Conservation (phyloP, 2,329 filamentous ascomycete genomes). For the Talaromyces sp. region DNA sequence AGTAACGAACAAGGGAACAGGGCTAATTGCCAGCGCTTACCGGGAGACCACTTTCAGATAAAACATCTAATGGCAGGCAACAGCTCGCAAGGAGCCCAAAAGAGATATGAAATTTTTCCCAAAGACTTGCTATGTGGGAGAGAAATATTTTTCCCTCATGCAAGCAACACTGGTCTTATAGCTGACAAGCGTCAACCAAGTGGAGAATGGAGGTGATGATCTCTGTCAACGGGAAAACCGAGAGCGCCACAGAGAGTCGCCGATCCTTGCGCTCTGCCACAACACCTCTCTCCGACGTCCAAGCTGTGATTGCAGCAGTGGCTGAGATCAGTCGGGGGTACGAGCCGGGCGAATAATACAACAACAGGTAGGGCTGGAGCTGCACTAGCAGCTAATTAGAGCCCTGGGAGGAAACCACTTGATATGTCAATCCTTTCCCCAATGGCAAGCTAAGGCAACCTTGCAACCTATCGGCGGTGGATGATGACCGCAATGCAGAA, state of each 20-base stretch:
- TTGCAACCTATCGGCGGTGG: not conserved
- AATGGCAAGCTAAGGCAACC: not conserved
- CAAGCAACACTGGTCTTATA: not conserved
- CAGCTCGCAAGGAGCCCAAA: not conserved
- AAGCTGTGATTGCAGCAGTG: not conserved
- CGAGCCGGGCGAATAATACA: not conserved
- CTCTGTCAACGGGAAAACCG: not conserved
- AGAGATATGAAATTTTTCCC: not conserved
- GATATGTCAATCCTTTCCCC: not conserved
- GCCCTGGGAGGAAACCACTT: not conserved
- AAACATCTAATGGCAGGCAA: not conserved
- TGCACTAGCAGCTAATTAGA: not conserved
- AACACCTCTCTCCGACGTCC: not conserved
- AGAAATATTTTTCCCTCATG: not conserved
- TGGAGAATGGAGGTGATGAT: not conserved
- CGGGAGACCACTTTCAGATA: not conserved
- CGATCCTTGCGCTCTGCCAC: not conserved
- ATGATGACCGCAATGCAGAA: not conserved
- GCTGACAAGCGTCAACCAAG: not conserved
- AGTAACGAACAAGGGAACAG: not conserved
- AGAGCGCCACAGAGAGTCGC: not conserved
- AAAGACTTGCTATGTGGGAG: not conserved
- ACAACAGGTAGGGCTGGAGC: not conserved
- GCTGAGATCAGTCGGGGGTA: not conserved
- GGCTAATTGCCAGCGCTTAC: not conserved